These are phyloP conservation scores for Bonnemaisonia californica DNA, from an alignment of 31 red algal species.

Conservation along the genomic window DNA sequence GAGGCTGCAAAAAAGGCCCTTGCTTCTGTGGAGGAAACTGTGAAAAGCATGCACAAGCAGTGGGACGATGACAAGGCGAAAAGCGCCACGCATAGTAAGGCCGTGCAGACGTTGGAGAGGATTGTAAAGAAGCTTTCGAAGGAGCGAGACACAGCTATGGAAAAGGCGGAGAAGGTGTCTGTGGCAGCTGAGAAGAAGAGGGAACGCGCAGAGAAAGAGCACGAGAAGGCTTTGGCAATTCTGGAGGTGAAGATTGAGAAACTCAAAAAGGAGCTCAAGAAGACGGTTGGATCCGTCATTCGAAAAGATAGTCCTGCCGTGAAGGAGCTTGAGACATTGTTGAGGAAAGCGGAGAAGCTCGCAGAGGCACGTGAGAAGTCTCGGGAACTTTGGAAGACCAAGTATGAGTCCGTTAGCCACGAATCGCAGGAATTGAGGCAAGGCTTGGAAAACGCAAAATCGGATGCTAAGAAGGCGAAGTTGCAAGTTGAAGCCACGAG, in stretches of 20 bases:
- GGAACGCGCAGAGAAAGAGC: neutral
- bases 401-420: neutral
- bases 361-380: slow-evolving; percentile 9
- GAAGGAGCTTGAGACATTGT: neutral
- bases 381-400: neutral
- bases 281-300: neutral
- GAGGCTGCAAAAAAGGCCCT: neutral
- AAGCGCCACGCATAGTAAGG: neutral
- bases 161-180: too few relatives aligned
- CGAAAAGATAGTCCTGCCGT: neutral
- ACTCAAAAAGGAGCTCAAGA: slow-evolving; percentile 3
- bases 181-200: neutral
- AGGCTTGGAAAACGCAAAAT: neutral
- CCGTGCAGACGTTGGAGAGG: neutral
- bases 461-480: neutral
- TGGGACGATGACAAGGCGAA: neutral
- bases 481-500: neutral
- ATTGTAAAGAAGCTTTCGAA: neutral
- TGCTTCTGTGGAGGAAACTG: neutral
- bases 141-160: neutral
- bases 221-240: neutral
- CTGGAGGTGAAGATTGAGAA: neutral
- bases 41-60: neutral
- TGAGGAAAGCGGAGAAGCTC: neutral
- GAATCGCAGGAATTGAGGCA: neutral